These are phyloP conservation scores for Vigna reflexopilosa DNA, from an alignment of 306 rosid genomes.

Conservation along the genomic window DNA sequence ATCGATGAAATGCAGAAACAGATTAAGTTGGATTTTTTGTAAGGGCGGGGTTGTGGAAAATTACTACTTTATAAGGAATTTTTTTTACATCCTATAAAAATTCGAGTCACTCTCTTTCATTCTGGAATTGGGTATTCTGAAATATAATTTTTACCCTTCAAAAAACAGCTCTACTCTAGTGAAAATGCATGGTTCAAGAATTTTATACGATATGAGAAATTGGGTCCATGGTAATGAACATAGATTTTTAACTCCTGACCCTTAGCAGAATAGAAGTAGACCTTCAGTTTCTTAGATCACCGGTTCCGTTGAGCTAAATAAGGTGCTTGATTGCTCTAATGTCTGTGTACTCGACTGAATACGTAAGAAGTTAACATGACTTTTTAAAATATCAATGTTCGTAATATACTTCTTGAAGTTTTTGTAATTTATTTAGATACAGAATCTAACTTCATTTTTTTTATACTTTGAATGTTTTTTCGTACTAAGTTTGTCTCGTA, in stretches of 20 bases:
- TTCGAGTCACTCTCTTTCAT: too few species aligned
- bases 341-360: not conserved
- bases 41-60: not conserved
- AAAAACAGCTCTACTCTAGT: too few species aligned
- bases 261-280: too few species aligned
- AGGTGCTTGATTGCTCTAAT: not conserved
- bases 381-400: not conserved
- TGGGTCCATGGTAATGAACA: too few species aligned
- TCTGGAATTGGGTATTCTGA: too few species aligned
- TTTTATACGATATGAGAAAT: too few species aligned
- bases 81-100: too few species aligned
- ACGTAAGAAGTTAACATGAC: not conserved
- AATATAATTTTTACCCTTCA: too few species aligned
- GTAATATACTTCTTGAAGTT: not conserved
- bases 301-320: not conserved
- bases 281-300: not conserved
- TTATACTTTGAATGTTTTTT: not conserved
- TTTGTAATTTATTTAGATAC: not conserved
- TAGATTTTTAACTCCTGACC: too few species aligned
- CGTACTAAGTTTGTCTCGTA: not conserved
- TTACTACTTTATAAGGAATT: not conserved
- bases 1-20: not conserved
- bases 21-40: not conserved
- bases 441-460: not conserved
- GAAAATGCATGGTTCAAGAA: too few species aligned